Evolutionary conservation across 495 filamentous ascomycete species (phyloP), one percentile per base, ranked within the genome.

Genomic region (Trichoderma virens): DNA sequence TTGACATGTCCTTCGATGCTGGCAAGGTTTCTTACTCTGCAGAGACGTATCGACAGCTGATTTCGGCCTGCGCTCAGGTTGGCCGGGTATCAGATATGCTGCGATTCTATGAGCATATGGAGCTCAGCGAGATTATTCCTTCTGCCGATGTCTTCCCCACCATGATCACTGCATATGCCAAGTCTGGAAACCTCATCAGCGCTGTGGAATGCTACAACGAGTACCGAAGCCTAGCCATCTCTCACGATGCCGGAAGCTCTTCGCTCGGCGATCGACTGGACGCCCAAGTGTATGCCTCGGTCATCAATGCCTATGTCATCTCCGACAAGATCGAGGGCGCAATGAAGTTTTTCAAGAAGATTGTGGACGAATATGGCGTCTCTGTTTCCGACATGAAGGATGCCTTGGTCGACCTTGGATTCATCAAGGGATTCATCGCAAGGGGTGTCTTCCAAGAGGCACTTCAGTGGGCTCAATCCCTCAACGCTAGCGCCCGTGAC

Each of bases 171-270:
- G 92, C 91, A 0, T 98, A 97, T 70, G 92, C 89, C 54, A 82
- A 82, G 32, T 82, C 81, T 5, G 87, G 91, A 18, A 91, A 98
- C 69, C 80, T 98, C 41, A 79, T 81, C 69, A 93, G 89, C 67
- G 95, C 91, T n/a, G 88, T 96, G 13, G 94, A 98, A 70, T 91
- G 90, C 77, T 97, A 96, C 76, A 90, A 95, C 67, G 91, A 93
- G 74, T 98, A 98, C 80, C 91, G 90, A 70, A 79, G 82, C 13
- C 81, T 96, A 18, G 93, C 91, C 31, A 83, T 94, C 66, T 87
- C 86, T 31, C 83, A 94, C 68, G 89, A 96, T 74, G 83, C 83
- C 39, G 92, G 92, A 30, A 82, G 88, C 54, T 80, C 87, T 63
- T 82, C 81, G n/a, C 79, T 90, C 34, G 81, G 86, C 39, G 82